Percentiles rank a stretch among this genome's conserved stretches.
Conservation (phyloP, 352 stramenopile species). For the Pilasporangium apinafurcum region DNA sequence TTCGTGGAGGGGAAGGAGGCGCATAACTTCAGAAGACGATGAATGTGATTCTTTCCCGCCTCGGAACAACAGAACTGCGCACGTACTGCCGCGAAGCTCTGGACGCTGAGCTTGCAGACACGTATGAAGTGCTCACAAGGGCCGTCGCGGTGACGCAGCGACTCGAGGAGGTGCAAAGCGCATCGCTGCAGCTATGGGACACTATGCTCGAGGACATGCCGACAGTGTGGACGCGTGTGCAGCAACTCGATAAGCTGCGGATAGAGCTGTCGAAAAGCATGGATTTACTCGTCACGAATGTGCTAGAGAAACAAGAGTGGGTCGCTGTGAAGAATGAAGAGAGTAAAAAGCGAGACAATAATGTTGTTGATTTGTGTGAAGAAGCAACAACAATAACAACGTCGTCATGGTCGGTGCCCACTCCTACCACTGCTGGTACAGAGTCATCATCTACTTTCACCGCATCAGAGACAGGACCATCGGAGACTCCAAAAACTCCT, state of each 20-base stretch:
- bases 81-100: constrained; percentile 10
- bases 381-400: background rate
- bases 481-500: background rate
- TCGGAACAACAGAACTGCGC: constrained; percentile 12
- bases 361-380: constrained; percentile 5
- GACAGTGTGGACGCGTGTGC: constrained; percentile 2
- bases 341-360: background rate
- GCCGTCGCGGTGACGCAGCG: constrained; percentile 6
- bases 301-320: background rate
- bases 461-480: no score
- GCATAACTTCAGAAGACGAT: no score
- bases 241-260: constrained; percentile 9
- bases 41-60: constrained; percentile 13
- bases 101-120: constrained; percentile 9
- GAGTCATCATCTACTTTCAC: no score
- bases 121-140: constrained; percentile 6
- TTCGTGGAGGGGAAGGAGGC: no score
- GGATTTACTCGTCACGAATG: background rate
- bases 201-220: constrained; percentile 5
- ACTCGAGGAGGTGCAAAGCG: constrained; percentile 11
- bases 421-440: no score
- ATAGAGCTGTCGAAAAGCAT: constrained; percentile 5
- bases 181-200: constrained; percentile 5
- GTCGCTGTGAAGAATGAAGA: background rate
- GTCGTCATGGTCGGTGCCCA: background rate